These are phyloP conservation scores for Penicillium odoratum DNA, from an alignment of 495 filamentous ascomycete genomes.

Conservation along the genomic window DNA sequence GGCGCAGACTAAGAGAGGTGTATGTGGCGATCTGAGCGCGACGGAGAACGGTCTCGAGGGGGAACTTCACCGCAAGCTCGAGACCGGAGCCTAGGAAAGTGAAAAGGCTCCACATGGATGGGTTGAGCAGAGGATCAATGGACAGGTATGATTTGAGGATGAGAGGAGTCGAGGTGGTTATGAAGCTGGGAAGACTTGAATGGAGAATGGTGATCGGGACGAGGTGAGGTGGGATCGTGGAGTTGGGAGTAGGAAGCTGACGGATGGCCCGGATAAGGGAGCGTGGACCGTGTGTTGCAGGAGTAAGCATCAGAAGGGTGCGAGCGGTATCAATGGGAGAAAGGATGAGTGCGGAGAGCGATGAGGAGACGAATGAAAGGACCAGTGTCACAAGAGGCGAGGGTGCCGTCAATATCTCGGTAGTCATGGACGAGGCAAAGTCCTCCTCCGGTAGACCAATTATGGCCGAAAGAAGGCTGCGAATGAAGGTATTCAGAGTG, in stretches of 20 bases:
- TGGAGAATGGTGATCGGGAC: constrained; percentile 83
- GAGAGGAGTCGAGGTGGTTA: constrained; percentile 77
- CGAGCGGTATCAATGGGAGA: constrained; percentile 87
- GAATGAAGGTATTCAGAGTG: constrained; percentile 83
- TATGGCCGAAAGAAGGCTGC: constrained; percentile 77
- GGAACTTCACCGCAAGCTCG: constrained; percentile 83
- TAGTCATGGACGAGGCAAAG: constrained; percentile 50
- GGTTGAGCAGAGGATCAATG: constrained; percentile 80
- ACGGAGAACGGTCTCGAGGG: constrained; percentile 87
- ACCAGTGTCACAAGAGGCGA: constrained; percentile 72
- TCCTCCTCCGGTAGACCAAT: constrained; percentile 81
- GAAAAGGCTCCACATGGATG: constrained; percentile 72
- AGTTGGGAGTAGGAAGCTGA: constrained; percentile 66
- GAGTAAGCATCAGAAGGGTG: constrained; percentile 81
- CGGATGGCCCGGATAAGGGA: constrained; percentile 73
- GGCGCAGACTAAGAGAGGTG: constrained; percentile 46
- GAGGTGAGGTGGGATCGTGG: constrained; percentile 67
- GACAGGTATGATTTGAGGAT: constrained; percentile 74
- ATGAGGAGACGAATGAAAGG: constrained; percentile 80
- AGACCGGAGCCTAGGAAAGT: constrained; percentile 72
- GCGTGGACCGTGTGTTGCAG: constrained; percentile 68
- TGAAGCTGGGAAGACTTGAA: constrained; percentile 75
- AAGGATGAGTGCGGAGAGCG: constrained; percentile 74
- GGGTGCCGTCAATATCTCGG: constrained; percentile 66
- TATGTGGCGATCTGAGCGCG: constrained; percentile 77